Evolutionary conservation across 495 filamentous ascomycete species (phyloP).

Genomic region (Niebla homalea): DNA sequence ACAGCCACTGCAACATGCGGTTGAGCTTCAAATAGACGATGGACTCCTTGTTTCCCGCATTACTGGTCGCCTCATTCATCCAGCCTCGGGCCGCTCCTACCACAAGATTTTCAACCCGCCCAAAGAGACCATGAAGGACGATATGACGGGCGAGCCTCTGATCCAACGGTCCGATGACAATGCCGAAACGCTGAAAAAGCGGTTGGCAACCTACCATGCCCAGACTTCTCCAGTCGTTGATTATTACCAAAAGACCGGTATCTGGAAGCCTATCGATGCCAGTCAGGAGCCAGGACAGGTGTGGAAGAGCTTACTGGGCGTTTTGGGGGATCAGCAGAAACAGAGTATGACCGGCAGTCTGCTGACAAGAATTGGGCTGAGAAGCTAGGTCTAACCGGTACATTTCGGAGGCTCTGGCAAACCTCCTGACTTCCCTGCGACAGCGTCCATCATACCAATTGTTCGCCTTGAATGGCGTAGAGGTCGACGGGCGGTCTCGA

Average conservation of each 20-base stretch:
- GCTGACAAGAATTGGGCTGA: constrained; percentile 34
- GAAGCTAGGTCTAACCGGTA: constrained; percentile 13
- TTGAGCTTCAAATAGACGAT: constrained; percentile 96
- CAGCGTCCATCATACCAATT: neutral
- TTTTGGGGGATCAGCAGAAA: constrained; percentile 56
- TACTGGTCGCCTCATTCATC: constrained; percentile 91
- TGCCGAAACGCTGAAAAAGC: constrained; percentile 91
- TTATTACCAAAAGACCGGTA: constrained; percentile 94
- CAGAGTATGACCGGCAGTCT: constrained; percentile 22
- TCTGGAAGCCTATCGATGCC: constrained; percentile 93
- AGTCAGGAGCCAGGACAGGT: constrained; percentile 93
- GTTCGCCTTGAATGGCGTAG: too few relatives aligned
- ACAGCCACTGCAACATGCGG: constrained; percentile 77
- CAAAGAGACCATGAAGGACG: constrained; percentile 85
- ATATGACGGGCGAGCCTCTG: constrained; percentile 90
- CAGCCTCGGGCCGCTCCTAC: constrained; percentile 88
- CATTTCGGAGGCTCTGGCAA: constrained; percentile 12
- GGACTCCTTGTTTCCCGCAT: constrained; percentile 85
- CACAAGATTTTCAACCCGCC: constrained; percentile 99
- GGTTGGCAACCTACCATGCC: constrained; percentile 80
- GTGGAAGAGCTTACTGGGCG: constrained; percentile 79
- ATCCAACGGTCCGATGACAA: constrained; percentile 97
- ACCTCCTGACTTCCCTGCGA: neutral
- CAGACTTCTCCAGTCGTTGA: constrained; percentile 85
- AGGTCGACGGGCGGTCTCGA: neutral